These are phyloP conservation scores for Adansonia gregorii DNA, from an alignment of 441 rosid genomes.

Conservation along the genomic window DNA sequence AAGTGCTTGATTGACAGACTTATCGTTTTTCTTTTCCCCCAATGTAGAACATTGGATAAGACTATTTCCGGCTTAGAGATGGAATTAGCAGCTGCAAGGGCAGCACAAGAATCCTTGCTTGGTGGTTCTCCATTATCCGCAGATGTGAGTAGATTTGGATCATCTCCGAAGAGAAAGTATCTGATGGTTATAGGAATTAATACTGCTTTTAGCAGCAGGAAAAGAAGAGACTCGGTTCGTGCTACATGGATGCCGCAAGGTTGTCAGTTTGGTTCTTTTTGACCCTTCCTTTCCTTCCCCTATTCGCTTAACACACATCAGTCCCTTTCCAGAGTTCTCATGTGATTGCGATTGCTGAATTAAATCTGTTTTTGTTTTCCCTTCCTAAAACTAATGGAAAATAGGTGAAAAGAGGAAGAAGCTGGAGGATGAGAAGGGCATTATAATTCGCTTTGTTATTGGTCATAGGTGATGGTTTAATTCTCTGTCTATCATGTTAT, in stretches of 20 bases:
- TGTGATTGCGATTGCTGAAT: constrained; percentile 25
- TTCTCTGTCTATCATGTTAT: constrained; percentile 9
- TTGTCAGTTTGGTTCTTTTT: constrained; percentile 29
- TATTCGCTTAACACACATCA: not conserved
- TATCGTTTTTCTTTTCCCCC: constrained; percentile 20
- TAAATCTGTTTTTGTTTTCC: not conserved
- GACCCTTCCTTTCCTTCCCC: not conserved
- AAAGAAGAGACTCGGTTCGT: constrained; percentile 92
- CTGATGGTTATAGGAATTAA: constrained; percentile 93
- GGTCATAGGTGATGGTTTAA: constrained; percentile 72
- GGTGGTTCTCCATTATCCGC: constrained; percentile 80
- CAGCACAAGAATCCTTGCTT: constrained; percentile 67
- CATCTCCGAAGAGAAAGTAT: constrained; percentile 56
- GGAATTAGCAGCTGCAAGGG: constrained; percentile 95
- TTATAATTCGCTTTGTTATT: constrained; percentile 82
- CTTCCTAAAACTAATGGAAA: constrained; percentile 17
- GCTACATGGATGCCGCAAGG: constrained; percentile 99
- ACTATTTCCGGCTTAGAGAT: constrained; percentile 89
- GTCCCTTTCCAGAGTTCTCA: not conserved
- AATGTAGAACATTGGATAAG: constrained; percentile 77
- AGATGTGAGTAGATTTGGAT: constrained; percentile 48
- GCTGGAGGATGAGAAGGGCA: constrained; percentile 94
- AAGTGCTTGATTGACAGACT: constrained; percentile 12
- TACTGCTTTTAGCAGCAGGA: constrained; percentile 94
- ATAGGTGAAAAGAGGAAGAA: constrained; percentile 85